Base-by-base conservation (phyloP, 2,329 filamentous ascomycete genomes). In the Paraphoma chrysanthemicola region DNA sequence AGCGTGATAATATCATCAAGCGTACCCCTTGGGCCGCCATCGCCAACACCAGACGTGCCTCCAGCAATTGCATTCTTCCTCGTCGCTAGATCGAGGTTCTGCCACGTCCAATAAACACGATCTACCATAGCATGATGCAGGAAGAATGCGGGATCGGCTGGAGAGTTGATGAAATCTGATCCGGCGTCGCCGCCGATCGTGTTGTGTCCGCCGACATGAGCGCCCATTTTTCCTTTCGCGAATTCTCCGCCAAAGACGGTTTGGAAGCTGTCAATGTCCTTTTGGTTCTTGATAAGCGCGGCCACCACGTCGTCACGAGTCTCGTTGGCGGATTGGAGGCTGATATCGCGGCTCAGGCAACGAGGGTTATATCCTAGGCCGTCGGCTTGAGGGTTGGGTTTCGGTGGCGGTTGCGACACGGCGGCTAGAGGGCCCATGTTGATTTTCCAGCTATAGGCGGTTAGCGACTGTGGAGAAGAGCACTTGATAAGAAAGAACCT, bases 41-140 rank as follows among this genome's bases (percentile, higher is more conserved):
- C 39, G 4, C 39, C 39, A 42, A 42, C 16, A 42, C 23, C 23
- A 3, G 8, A 8, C 39, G 39, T 42, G 39, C 39, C 39, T 3
- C 39, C 81, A 6, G 66, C 69, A 58, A 83, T 76, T 11, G 67
- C 69, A 51, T 72, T 66, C 46, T 72, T 70, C 14, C 81, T 70
- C 9, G 70, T 69, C 48, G 67, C 56, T 36, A 73, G 58, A 50
- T 82, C 74, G 33, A 77, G 66, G 53, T 79, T 80, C 68, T 84
- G 81, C 82, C 81, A 84, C 12, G 78, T 80, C 79, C 79, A 82
- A 73, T 75, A 84, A 3, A 76, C 64, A 6, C 80, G 76, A 64
- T 83, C 82, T 41, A 83, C 78, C 68, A 78, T 76, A 4, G 73
- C 74, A 53, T 83, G 46, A 10, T 48, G 46, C 17, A 31, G 50